Base-by-base conservation (phyloP, 192 early-diverging fungal genomes). In the Spizellomyces sp. region DNA sequence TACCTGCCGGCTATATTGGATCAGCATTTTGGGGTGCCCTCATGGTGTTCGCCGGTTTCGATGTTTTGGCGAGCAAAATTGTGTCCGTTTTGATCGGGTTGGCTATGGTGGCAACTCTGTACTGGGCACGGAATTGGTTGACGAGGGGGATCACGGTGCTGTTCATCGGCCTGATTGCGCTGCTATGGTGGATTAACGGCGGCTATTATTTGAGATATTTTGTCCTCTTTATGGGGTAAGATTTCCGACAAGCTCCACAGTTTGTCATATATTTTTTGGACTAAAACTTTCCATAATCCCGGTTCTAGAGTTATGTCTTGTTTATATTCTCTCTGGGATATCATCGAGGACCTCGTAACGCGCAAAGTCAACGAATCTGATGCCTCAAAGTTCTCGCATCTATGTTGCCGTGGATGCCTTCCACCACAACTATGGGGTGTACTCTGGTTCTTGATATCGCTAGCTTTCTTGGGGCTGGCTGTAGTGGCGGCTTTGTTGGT, bases 341-440 rank as follows among this genome's bases (percentile, higher is more conserved):
- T 98, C 77, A 76, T 98, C 59, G 97, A 99, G 50, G 95, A 98
- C 82, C 82, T 94, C 12, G 84, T 97, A 5, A 81, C 90, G 65
- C 82, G 92, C 55, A 97, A 96, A 80, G 91, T 93, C n/a, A 93
- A 97, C 71, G 93, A 94, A 70, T 92, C 92, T n/a, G 97, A 96
- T 75, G 95, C 96, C 4, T 88, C 90, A 6, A 85, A 89, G 77
- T 96, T 96, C 84, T 15, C 76, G 7, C 44, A 76, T 9, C 64
- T 86, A 9, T 86, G 81, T 61, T 86, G 84, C 59, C 65, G 72
- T 17, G 90, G 93, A 21, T 91, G 90, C 77, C 78, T 90, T 66
- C 85, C 91, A 45, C 83, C 95, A 22, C 89, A 92, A 58, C 42
- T 67, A n/a, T 80, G 76, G 79, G 97, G 97, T 9, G 70, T 92